Conservation (phyloP, 139 green algal species). For the Mychonastes homosphaera region DNA sequence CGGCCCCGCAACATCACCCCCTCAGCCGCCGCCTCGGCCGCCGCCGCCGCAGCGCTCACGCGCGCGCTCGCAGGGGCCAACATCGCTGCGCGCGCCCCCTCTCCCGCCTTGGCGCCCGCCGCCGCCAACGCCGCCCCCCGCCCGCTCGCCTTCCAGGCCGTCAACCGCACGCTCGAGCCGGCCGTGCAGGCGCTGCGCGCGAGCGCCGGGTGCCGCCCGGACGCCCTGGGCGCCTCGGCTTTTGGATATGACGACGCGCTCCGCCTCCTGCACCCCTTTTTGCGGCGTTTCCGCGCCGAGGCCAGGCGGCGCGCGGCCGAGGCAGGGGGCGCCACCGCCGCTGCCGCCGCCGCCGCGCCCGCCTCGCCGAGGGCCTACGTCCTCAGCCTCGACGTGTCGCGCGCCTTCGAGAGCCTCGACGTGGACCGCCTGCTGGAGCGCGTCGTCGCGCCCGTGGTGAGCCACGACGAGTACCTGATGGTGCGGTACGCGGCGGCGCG, state of each 20-base stretch:
- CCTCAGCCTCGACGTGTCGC: constrained; percentile 56
- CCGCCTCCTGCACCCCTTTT: constrained; percentile 25
- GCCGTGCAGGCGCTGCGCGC: constrained; percentile 54
- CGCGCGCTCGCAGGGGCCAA: too few relatives aligned
- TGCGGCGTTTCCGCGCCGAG: constrained; percentile 33
- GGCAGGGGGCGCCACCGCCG: background rate
- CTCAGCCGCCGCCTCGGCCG: too few relatives aligned
- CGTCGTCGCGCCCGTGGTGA: constrained; percentile 46
- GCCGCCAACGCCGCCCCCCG: background rate
- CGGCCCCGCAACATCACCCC: too few relatives aligned
- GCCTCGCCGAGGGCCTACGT: constrained; percentile 39
- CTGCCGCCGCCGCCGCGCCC: background rate
- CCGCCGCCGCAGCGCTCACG: too few relatives aligned
- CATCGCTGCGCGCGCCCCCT: too few relatives aligned
- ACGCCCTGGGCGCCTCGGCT: constrained; percentile 48
- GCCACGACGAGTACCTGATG: constrained; percentile 34
- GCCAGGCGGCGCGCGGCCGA: constrained; percentile 12
- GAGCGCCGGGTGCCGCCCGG: constrained; percentile 32
- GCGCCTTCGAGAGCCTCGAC: constrained; percentile 69
- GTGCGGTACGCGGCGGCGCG: constrained; percentile 6
- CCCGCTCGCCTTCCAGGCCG: constrained; percentile 49
- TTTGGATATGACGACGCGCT: constrained; percentile 70
- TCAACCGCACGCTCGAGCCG: constrained; percentile 59
- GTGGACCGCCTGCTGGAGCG: constrained; percentile 30
- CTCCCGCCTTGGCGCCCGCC: constrained; percentile 4